A percentile compares a stretch with the other conserved stretches of the same genome.
Conservation (phyloP, 345 rosid species). For the Camelina sativa region DNA sequence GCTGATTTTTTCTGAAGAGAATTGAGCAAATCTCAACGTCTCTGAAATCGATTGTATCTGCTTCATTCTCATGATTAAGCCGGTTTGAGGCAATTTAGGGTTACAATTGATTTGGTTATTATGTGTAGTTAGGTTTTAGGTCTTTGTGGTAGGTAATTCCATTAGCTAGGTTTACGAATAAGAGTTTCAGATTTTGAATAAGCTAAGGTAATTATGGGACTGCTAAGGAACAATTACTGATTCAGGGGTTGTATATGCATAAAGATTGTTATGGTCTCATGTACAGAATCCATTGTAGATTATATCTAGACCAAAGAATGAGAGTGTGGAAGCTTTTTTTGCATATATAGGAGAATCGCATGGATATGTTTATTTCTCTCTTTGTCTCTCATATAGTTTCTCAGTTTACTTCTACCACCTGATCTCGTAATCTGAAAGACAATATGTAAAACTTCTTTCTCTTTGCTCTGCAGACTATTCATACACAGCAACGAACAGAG, state of each 20-base stretch:
- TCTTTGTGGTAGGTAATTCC: background rate
- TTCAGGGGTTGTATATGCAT: background rate
- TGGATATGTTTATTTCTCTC: background rate
- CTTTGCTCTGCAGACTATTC: conserved; percentile 62
- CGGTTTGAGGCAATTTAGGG: background rate
- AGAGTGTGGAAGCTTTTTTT: background rate
- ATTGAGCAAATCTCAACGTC: background rate
- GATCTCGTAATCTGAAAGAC: background rate
- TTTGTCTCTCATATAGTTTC: conserved; percentile 5
- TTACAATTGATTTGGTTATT: background rate
- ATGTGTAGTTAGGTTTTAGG: background rate
- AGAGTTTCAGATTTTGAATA: background rate
- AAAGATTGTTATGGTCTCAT: background rate
- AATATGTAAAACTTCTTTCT: background rate
- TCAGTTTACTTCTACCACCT: background rate
- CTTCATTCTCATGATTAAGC: background rate
- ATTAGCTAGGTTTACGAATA: conserved; percentile 7
- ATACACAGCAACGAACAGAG: conserved; percentile 85
- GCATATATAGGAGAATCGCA: background rate
- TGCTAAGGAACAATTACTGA: background rate
- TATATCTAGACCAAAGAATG: conserved; percentile 1
- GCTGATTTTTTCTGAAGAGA: background rate
- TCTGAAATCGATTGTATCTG: background rate
- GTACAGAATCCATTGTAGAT: background rate
- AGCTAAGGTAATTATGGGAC: background rate